Conservation (phyloP, 805 yeast species). For the Trichomonascus vanleenenianus region DNA sequence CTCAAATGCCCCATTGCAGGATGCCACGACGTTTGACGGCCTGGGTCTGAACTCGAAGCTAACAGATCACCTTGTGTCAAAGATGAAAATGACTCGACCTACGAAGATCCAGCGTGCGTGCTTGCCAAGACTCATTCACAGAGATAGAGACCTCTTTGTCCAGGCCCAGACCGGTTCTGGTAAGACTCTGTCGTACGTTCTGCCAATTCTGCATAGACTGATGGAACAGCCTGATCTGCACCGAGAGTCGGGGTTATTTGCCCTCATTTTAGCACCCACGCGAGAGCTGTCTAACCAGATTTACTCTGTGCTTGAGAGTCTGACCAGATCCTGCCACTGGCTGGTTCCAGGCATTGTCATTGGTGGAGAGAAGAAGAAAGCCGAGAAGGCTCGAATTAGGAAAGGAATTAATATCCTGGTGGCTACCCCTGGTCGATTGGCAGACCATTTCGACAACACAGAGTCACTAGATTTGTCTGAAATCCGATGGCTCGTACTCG, state of each 20-base stretch:
- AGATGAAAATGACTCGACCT: conserved; percentile 47
- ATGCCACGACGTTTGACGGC: conserved; percentile 60
- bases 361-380: conserved; percentile 97
- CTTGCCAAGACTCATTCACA: conserved; percentile 49
- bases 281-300: conserved; percentile 92
- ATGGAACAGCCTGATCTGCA: conserved; percentile 42
- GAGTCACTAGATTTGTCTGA: conserved; percentile 61
- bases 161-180: conserved; percentile 99
- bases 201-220: conserved; percentile 74
- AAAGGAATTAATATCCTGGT: conserved; percentile 95
- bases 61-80: conserved; percentile 45
- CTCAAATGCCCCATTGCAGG: conserved; percentile 81
- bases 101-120: conserved; percentile 83
- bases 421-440: conserved; percentile 94
- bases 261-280: conserved; percentile 85
- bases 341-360: conserved; percentile 93
- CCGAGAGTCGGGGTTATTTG: conserved; percentile 79
- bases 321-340: conserved; percentile 66
- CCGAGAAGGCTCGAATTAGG: conserved; percentile 91
- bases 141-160: conserved; percentile 63
- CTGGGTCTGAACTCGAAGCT: conserved; percentile 57
- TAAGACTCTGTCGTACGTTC: conserved; percentile 78
- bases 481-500: conserved; percentile 80
- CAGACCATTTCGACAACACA: conserved; percentile 92
- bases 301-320: conserved; percentile 64